Evolutionary conservation across 1,139 yeast genomes (phyloP), one percentile per base, ranked within the genome.

Genomic region (Zygoascus meyerae): DNA sequence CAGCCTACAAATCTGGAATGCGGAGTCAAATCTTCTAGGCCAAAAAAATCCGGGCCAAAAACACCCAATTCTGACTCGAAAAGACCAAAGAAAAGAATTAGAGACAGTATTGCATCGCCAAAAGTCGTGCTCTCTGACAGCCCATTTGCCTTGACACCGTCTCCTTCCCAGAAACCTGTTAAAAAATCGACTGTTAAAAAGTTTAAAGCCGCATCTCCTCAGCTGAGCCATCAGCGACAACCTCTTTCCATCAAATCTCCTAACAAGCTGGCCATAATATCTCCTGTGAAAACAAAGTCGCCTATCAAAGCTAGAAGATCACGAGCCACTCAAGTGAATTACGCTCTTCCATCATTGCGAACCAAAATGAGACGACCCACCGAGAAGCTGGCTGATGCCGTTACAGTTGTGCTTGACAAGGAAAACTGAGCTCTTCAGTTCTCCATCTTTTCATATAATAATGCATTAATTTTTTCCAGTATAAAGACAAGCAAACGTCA

Each of bases 341-440:
- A 86, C 59, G 79, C 80, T 12, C 73, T 81, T 31, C 86, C 92
- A 0, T 79, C 90, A 0, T 62, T 83, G 47, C 71, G 83, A 34
- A 77, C 75, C 12, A 86, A 85, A 58, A 74, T 83, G 81, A 74
- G 95, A 58, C 71, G 95, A 54, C 80, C 81, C 35, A 73, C 83
- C 0, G 83, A 71, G 33, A 72, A 73, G 53, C 67, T 81, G 41
- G 76, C 76, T 8, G 84, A 80, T 60, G 89, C 89, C 2, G 58
- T 64, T 31, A 18, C 34, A 6, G 32, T 30, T 11, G 29, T 38
- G n/a, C 12, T 15, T 33, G 40, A 42, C 33, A 40, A 40, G 28
- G 53, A 50, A 15, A 46, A 45, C 44, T 32, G 14, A 31, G 14
- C 14, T 4, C n/a, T 8, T 31, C 14, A 31, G 33, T 11, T 28